Evolutionary conservation across 768 basidiomycete genomes (phyloP).

Genomic region (Amanita polypyramis): DNA sequence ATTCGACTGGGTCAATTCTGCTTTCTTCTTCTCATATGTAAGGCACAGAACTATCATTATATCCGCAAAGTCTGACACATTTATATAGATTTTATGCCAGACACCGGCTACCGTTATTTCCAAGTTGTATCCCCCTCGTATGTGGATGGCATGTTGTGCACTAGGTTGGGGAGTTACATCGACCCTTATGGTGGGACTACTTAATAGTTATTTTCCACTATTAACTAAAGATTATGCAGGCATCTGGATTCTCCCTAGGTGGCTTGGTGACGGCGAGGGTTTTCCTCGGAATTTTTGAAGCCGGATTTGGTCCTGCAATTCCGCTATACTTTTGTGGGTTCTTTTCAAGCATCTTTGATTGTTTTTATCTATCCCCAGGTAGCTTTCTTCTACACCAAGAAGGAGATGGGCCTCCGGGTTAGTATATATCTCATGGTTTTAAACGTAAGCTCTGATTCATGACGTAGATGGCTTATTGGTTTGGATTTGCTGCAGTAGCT

Average conservation of each 20-base stretch:
- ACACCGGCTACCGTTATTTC: slow-evolving; percentile 55
- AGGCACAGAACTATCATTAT: slow-evolving; percentile 12
- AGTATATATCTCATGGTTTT: slow-evolving; percentile 10
- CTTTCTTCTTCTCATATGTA: slow-evolving; percentile 76
- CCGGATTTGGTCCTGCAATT: slow-evolving; percentile 68
- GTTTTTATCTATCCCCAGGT: not conserved
- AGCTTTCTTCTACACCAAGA: slow-evolving; percentile 73
- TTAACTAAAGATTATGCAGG: slow-evolving; percentile 21
- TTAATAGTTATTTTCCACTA: not conserved
- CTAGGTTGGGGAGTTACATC: slow-evolving; percentile 73
- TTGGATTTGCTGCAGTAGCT: slow-evolving; percentile 75
- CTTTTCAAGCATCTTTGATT: not conserved
- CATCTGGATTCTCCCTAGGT: slow-evolving; percentile 49
- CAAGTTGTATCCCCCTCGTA: slow-evolving; percentile 57
- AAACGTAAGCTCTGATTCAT: not conserved
- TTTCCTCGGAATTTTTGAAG: slow-evolving; percentile 67
- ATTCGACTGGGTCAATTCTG: slow-evolving; percentile 74
- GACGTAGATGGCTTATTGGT: slow-evolving; percentile 64
- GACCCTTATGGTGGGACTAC: slow-evolving; percentile 47
- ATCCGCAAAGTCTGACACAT: not conserved
- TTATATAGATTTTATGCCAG: slow-evolving; percentile 51
- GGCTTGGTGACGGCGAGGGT: slow-evolving; percentile 50
- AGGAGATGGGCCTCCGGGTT: slow-evolving; percentile 62
- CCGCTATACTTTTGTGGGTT: slow-evolving; percentile 68
- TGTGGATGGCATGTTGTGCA: slow-evolving; percentile 57